Conservation (phyloP, 257 asterid species). For the Linderniella brevidens region DNA sequence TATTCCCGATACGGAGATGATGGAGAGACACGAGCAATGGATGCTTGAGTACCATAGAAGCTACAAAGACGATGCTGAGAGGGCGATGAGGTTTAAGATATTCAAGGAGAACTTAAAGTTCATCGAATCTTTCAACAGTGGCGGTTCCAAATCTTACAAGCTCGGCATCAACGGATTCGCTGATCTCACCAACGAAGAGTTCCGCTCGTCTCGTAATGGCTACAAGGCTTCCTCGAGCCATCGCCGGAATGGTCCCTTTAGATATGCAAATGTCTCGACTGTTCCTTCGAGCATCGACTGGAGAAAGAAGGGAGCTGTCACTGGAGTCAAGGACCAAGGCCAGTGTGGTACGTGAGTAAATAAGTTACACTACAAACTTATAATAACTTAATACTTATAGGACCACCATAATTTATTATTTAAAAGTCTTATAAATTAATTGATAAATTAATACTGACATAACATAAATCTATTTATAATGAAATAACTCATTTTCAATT, state of each 20-base stretch:
- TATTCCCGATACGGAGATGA: constrained; percentile 15
- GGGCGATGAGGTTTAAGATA: constrained; percentile 16
- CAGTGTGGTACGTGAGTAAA: constrained; percentile 20
- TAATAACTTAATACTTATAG: neutral
- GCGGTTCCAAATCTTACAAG: constrained; percentile 13
- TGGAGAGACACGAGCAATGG: constrained; percentile 25
- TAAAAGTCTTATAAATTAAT: too few species aligned
- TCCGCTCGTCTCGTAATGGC: constrained; percentile 16
- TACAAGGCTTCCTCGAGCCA: too few species aligned
- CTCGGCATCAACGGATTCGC: constrained; percentile 18
- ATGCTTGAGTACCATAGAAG: constrained; percentile 16
- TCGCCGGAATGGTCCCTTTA: constrained; percentile 11
- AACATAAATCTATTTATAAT: too few species aligned
- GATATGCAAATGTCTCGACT: constrained; percentile 17
- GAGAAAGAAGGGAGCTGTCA: constrained; percentile 30
- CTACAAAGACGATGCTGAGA: constrained; percentile 14
- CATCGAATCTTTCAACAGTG: constrained; percentile 24
- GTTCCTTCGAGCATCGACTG: constrained; percentile 14
- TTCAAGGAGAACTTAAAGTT: constrained; percentile 21
- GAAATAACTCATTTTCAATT: too few species aligned
- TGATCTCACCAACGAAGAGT: constrained; percentile 23
- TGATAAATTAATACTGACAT: too few species aligned
- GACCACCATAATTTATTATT: neutral
- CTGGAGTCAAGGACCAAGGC: constrained; percentile 30
- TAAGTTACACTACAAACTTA: neutral